These are phyloP conservation scores for Nitzschia palea DNA, from an alignment of 108 stramenopile species.

Conservation along the genomic window DNA sequence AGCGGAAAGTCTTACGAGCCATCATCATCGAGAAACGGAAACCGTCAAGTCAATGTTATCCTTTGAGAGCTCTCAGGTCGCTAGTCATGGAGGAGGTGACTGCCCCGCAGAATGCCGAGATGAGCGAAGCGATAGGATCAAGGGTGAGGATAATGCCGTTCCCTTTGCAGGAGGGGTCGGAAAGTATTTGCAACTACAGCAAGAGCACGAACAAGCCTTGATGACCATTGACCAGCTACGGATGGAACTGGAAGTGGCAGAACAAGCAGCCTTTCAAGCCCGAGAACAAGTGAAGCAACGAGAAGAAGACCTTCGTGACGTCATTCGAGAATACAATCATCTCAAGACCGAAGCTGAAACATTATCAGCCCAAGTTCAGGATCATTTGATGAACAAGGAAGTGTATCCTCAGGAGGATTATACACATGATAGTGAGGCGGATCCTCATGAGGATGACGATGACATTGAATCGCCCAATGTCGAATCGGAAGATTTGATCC, in stretches of 20 bases:
- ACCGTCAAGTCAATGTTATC: neutral
- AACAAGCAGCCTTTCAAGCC: neutral
- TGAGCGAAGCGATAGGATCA: neutral
- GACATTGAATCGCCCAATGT: neutral
- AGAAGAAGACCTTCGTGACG: slow-evolving; percentile 5
- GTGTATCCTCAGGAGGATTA: neutral
- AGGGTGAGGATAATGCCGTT: neutral
- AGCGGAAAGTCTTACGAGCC: too few species aligned
- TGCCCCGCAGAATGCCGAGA: slow-evolving; percentile 7
- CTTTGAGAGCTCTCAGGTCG: neutral
- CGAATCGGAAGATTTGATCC: neutral
- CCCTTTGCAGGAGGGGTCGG: neutral
- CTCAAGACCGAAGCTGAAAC: neutral
- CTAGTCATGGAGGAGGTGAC: neutral
- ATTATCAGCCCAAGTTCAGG: neutral
- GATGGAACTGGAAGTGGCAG: neutral
- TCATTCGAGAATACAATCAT: slow-evolving; percentile 14
- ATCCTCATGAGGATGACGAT: neutral
- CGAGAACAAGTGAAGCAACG: neutral
- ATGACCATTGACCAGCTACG: neutral
- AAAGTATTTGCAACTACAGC: neutral
- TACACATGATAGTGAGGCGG: neutral
- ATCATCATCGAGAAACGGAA: neutral
- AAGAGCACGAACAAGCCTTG: neutral
- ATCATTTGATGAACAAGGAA: neutral